Evolutionary conservation across 2,329 filamentous ascomycete genomes (phyloP).

Genomic region (Macrophomina tecta): DNA sequence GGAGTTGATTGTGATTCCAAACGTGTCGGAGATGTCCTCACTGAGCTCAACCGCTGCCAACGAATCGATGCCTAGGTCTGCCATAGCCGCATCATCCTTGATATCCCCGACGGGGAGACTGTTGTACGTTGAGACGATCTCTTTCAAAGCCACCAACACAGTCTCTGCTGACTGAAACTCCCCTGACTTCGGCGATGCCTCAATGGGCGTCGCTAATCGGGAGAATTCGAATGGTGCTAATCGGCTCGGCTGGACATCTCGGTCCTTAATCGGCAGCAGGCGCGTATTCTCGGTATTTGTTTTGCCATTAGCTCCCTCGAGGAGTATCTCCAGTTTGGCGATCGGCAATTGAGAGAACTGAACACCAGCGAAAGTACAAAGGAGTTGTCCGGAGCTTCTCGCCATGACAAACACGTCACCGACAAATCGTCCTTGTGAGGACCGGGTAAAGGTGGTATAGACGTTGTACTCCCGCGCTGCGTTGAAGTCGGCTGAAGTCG

Average conservation of each 20-base stretch:
- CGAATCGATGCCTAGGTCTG: not conserved
- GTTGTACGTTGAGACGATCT: not conserved
- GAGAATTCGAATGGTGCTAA: too few species aligned
- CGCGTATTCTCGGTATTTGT: too few species aligned
- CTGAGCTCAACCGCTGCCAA: not conserved
- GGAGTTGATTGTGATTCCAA: not conserved
- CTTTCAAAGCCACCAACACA: not conserved
- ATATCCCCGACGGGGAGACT: not conserved
- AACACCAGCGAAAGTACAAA: slow-evolving; percentile 29
- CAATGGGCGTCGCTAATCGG: not conserved
- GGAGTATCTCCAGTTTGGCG: slow-evolving; percentile 28
- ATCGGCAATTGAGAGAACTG: slow-evolving; percentile 32
- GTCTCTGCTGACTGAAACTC: not conserved
- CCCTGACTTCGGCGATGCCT: not conserved
- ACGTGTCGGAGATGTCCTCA: not conserved
- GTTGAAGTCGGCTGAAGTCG: slow-evolving; percentile 28
- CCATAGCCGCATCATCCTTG: not conserved
- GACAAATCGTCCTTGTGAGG: not conserved
- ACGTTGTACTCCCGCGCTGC: not conserved
- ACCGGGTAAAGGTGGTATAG: not conserved
- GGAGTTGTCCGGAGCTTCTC: slow-evolving; percentile 10
- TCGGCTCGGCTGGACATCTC: too few species aligned
- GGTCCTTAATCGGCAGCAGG: too few species aligned
- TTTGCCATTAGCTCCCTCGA: not conserved
- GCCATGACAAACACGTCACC: not conserved